Evolutionary conservation across 2,329 filamentous ascomycete genomes (phyloP), one percentile per base, ranked within the genome.

Genomic region (Myriangium duriaei): DNA sequence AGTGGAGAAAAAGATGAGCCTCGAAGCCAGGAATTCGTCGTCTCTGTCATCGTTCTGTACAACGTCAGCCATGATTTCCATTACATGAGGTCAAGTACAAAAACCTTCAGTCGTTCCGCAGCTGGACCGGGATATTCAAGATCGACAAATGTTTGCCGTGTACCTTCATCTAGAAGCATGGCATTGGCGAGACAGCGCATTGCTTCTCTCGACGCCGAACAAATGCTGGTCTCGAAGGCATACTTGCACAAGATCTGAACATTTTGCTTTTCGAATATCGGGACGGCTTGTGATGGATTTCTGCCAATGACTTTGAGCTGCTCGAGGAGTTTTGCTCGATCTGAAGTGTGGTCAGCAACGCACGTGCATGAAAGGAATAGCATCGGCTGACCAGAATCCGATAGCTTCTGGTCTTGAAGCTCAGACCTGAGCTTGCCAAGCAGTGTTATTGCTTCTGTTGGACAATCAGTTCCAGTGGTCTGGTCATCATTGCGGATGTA

Each of bases 101-200:
- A 11, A 50, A 63, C 68, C 58, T 79, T 79, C 30, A 94, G 69
- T 45, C 72, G 75, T 40, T 73, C 68, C 42, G 83, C 85, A 12
- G 79, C 74, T 49, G 78, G 80, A 11, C 68, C 61, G 29, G 74
- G 73, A 51, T 74, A 79, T 6, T 72, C 79, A 14, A 83, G 62
- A 50, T 86, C 74, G 11, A 85, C 76, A 37, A 91, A 77, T 31
- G 72, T 69, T 54, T 88, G 79, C 35, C 83, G 73, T 30, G 79
- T 78, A 29, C 72, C 65, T 7, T 72, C 64, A 44, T 76, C 68
- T 12, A 92, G 69, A 0, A 92, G 66, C 51, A 95, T 63, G 6
- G 85, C 77, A 58, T 96, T 96, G 49, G 84, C 87, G 33, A 96
- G 61, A 49, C 85, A 87, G 49, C 85, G 74, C 28, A 94, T 64